Evolutionary conservation across 2,329 filamentous ascomycete species (phyloP), one percentile per base, ranked within the genome.

Genomic region (Fusarium fujikuroi): DNA sequence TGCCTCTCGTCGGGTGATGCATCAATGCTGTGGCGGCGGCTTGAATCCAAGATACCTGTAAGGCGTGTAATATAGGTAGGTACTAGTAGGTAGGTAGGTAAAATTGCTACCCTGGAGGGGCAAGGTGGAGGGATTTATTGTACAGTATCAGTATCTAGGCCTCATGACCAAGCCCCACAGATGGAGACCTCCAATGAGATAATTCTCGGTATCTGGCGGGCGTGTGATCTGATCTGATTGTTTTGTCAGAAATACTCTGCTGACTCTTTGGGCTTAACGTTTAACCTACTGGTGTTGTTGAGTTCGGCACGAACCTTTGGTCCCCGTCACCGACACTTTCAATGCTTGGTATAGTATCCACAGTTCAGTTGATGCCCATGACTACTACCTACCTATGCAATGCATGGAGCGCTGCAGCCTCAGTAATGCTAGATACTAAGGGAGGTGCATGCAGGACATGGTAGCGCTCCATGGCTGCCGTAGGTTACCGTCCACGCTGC

Each of bases 101-200:
- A 36, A 49, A 37, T 32, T 42, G 42, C 50, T 70, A 56, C 69
- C 69, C 65, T 72, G 25, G 47, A 57, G 68, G 50, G 57, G 37
- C 49, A 59, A 50, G 44, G 56, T 43, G 50, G 63, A 68, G 65
- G 65, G 65, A 63, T 68, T 63, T 68, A 52, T 52, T 62, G 37
- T 28, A 36, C 19, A 21, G 37, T 40, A 40, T 21, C 39, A 40
- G 39, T 14, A 21, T 32, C 28, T 19, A 16, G 42, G 36, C 37
- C 66, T 44, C 42, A 61, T 69, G 64, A 63, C 57, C 37, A 37
- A 12, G 49, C 66, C 66, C 49, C 66, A n/a, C 57, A 62, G 36
- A 44, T 10, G 36, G 18, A 30, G 37, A 62, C 28, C 42, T 58
- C 54, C 32, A 32, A n/a, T 60, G 37, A 40, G 23, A 28, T 19